Base-by-base conservation (phyloP, 2,329 filamentous ascomycete species). In the Pseudocercospora cruenta region DNA sequence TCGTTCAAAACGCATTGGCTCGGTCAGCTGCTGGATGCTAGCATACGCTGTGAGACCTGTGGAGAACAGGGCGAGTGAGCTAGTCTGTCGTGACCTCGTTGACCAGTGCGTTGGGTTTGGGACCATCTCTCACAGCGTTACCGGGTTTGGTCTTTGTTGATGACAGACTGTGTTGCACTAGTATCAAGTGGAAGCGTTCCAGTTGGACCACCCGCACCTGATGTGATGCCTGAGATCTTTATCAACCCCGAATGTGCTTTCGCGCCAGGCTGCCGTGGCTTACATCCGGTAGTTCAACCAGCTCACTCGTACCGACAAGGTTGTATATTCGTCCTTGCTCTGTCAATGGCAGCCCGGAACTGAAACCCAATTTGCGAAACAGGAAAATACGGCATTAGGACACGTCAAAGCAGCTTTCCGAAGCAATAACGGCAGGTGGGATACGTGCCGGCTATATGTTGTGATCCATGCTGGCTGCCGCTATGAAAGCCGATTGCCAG, bases 41-140 rank as follows among this genome's bases (percentile, higher is more conserved):
- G 26, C 61, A 59, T 47, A 45, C 64, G 60, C 65, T 53, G 62
- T 69, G 67, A 69, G 69, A 62, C 67, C 47, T 65, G 67, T 67
- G 55, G 54, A 64, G 64, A 47, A 58, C 65, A 64, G 62, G 62
- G 62, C 55, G 58, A 59, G 53, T 47, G 58, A 57, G 58, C 54
- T 61, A 63, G 61, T 53, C 53, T 66, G 65, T 58, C 31, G 65
- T 64, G 62, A 33, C 58, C 33, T 60, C 58, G 51, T 43, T 43
- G 39, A 61, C 43, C 43, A 54, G 51, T 36, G 33, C 31, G 62
- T 54, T 64, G 60, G 66, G 66, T 43, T 53, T 64, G 39, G 58
- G 31, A 64, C 16, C 36, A 51, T 45, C 26, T 53, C 58, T 55
- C 57, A 65, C 45, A 65, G 49, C 55, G 43, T 45, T 51, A 65